Evolutionary conservation across 2,329 filamentous ascomycete species (phyloP), one percentile per base, ranked within the genome.

Genomic region (Ceratocystis lukuohia): DNA sequence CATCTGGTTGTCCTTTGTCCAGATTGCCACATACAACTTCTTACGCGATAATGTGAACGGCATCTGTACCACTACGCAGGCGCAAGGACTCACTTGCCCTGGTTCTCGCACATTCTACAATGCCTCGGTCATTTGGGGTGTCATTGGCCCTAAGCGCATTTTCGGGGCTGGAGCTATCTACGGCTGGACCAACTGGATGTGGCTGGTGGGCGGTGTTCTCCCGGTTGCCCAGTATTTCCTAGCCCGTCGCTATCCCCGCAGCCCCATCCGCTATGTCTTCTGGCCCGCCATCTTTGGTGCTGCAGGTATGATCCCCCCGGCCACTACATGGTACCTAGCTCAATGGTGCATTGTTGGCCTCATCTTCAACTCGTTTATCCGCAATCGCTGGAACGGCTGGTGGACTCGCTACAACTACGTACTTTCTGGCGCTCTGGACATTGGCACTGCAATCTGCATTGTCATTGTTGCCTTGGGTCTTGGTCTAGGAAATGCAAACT

Each of bases 391-490:
- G 73, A 75, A 77, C 20, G 81, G 80, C 28, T 84, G 82, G 82
- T 84, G 82, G 82, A 78, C 78, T 72, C 77, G 77, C 64, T 85
- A 84, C 75, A 86, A 84, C 73, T 85, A 84, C 67, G 77, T 84
- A 65, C 75, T 83, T 0, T 84, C 82, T 8, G 83, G 82, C 0
- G 82, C 80, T 1, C 76, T 85, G 50, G 82, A 84, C 64, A 79
- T 81, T 50, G 83, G 82, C n/a, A 78, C 84, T 0, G 81, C 80
- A 0, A 71, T 86, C n/a, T 79, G 80, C 37, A 79, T 84, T 61
- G 72, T 84, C 45, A 76, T 84, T 53, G 80, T 82, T 69, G 71
- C 70, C n/a, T 72, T 83, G 25, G 75, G 76, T 45, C 75, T 82
- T 56, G 76, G 76, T 61, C 73, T 81, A 71, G 80, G 78, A 53